These are phyloP conservation scores for Elongisporangium prolatum DNA, from an alignment of 352 stramenopile genomes.

Conservation along the genomic window DNA sequence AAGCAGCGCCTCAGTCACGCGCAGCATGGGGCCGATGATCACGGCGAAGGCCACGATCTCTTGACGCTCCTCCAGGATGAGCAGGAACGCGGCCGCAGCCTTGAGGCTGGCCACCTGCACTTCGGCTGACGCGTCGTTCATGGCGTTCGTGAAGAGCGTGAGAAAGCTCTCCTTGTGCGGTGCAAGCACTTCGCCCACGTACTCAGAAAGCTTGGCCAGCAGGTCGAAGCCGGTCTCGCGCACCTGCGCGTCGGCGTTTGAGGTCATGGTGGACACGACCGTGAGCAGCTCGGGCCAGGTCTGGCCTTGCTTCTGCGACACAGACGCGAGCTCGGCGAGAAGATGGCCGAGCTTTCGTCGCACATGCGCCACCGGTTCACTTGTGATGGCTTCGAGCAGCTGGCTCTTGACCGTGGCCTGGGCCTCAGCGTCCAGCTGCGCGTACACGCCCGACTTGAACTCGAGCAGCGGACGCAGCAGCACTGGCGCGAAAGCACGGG, in stretches of 20 bases:
- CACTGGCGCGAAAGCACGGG: conserved; percentile 73
- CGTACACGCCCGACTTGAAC: conserved; percentile 61
- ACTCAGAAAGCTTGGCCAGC: conserved; percentile 69
- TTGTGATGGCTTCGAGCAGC: conserved; percentile 61
- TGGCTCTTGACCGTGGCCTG: conserved; percentile 61
- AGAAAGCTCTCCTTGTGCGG: conserved; percentile 80
- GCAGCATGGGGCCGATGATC: conserved; percentile 68
- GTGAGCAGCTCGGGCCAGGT: conserved; percentile 70
- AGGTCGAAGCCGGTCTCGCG: conserved; percentile 77
- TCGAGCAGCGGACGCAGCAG: conserved; percentile 76
- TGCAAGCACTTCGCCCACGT: conserved; percentile 54
- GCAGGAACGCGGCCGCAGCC: conserved; percentile 61
- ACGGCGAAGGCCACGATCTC: conserved; percentile 65
- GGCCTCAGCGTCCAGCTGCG: conserved; percentile 42
- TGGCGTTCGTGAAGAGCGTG: conserved; percentile 65
- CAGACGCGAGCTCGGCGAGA: conserved; percentile 65
- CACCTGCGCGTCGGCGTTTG: conserved; percentile 46
- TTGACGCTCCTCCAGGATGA: conserved; percentile 68
- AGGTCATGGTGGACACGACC: conserved; percentile 54
- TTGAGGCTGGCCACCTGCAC: conserved; percentile 74
- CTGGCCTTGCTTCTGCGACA: conserved; percentile 46
- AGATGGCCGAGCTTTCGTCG: conserved; percentile 79
- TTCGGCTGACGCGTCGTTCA: conserved; percentile 57
- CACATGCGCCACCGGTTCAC: conserved; percentile 67
- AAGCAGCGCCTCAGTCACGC: conserved; percentile 68